Evolutionary conservation across 176 grass and related monocot species (phyloP).

Genomic region (Triticum monococcum): DNA sequence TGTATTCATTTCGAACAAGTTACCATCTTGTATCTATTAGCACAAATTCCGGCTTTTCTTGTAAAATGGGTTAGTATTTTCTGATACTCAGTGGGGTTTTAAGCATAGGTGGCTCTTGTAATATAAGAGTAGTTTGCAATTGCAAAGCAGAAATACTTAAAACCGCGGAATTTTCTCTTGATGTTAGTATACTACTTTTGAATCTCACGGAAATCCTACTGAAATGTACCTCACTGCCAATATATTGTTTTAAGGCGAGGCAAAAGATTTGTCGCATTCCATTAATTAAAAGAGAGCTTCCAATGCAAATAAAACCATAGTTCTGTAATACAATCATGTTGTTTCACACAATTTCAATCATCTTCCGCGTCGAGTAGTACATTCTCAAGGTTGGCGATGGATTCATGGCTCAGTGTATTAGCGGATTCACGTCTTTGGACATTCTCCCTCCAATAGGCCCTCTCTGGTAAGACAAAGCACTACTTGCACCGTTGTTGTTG

Average conservation of each 20-base stretch:
- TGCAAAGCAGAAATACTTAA: no score
- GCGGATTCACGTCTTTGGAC: slow-evolving; percentile 64
- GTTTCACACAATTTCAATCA: neutral
- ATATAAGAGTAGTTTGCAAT: no score
- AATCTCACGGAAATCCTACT: neutral
- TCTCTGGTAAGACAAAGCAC: slow-evolving; percentile 49
- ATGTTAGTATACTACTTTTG: neutral
- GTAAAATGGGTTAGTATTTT: no score
- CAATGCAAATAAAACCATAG: neutral
- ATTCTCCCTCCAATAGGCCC: slow-evolving; percentile 56
- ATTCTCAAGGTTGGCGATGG: slow-evolving; percentile 64
- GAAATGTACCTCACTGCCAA: neutral
- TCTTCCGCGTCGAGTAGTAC: slow-evolving; percentile 40
- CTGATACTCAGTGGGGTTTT: no score
- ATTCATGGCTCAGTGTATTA: slow-evolving; percentile 49
- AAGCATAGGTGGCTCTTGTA: no score
- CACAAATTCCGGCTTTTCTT: no score
- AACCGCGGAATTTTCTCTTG: neutral
- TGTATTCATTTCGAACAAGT: no score
- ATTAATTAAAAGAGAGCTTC: no score
- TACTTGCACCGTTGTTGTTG: neutral
- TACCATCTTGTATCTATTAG: no score
- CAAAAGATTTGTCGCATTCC: no score
- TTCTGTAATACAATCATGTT: no score
- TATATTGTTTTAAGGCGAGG: neutral